These are phyloP conservation scores for Phytophthora kernoviae DNA, from an alignment of 352 stramenopile species.

Conservation along the genomic window DNA sequence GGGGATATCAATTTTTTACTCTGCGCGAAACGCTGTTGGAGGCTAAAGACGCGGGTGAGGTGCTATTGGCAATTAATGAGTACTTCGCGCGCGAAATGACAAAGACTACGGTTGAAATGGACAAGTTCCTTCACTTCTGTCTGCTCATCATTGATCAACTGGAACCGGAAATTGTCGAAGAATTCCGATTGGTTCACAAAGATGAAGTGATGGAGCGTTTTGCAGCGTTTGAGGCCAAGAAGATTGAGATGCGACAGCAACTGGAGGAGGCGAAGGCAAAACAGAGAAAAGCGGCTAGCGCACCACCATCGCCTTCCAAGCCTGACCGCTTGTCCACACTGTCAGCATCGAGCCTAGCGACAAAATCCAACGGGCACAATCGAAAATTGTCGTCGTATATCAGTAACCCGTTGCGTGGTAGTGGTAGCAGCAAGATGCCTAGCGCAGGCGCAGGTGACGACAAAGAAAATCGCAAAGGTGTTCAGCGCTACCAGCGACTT, in stretches of 20 bases:
- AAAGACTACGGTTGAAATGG: conserved; percentile 73
- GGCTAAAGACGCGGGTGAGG: conserved; percentile 78
- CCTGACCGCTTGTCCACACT: conserved; percentile 54
- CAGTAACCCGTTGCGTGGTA: conserved; percentile 59
- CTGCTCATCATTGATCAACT: conserved; percentile 73
- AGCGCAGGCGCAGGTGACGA: conserved; percentile 32
- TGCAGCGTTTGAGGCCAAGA: conserved; percentile 80
- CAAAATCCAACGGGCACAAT: conserved; percentile 32
- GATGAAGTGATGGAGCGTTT: conserved; percentile 85
- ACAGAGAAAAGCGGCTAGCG: conserved; percentile 41
- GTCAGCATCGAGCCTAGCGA: conserved; percentile 35
- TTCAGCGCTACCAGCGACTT: conserved; percentile 67
- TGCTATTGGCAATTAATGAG: conserved; percentile 79
- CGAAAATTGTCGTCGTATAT: conserved; percentile 66
- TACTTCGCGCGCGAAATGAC: conserved; percentile 76
- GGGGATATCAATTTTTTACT: conserved; percentile 79
- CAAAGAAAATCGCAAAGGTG: conserved; percentile 46
- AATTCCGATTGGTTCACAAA: conserved; percentile 77
- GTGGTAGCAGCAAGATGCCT: conserved; percentile 30
- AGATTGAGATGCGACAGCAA: conserved; percentile 86
- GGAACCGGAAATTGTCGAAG: conserved; percentile 69
- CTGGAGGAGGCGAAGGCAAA: conserved; percentile 71
- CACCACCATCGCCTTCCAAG: conserved; percentile 64
- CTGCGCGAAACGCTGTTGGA: conserved; percentile 60
- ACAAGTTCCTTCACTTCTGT: conserved; percentile 70